A percentile compares a stretch with the other conserved stretches of the same genome.
These are phyloP conservation scores for Elsinoe perseae DNA, from an alignment of 2,329 filamentous ascomycete species.

Conservation along the genomic window DNA sequence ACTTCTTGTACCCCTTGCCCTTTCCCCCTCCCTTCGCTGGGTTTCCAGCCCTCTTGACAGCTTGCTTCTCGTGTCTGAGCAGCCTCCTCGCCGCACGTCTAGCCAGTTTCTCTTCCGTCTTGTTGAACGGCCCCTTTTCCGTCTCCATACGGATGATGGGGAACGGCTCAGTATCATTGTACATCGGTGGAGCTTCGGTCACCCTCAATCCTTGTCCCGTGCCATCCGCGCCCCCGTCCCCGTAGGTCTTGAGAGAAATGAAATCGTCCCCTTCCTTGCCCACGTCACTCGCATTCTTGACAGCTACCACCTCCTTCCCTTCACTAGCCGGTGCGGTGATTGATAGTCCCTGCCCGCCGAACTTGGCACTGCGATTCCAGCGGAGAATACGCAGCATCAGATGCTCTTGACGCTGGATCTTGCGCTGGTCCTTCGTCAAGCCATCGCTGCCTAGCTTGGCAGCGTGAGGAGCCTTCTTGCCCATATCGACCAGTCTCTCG, in stretches of 20 bases:
- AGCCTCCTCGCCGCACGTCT: conserved; percentile 19
- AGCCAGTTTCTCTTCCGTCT: conserved; percentile 19
- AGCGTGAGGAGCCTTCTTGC: conserved; percentile 5
- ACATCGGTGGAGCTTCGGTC: not conserved
- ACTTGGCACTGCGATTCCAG: conserved; percentile 16
- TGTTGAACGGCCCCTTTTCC: conserved; percentile 14
- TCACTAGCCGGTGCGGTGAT: not conserved
- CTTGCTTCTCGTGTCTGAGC: conserved; percentile 18
- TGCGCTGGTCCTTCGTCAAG: conserved; percentile 13
- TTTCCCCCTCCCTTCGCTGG: conserved; percentile 13
- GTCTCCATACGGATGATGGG: conserved; percentile 17
- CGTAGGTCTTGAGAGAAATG: not conserved
- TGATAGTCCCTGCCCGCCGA: not conserved
- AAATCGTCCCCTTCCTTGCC: not conserved
- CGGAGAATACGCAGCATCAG: conserved; percentile 18
- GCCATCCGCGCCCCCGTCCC: not conserved
- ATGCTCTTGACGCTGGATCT: conserved; percentile 17
- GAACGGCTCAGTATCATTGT: conserved; percentile 16
- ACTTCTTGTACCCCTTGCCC: conserved; percentile 16
- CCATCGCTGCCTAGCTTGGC: not conserved
- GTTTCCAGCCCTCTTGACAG: not conserved
- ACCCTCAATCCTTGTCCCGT: not conserved
- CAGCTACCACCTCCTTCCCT: conserved; percentile 15
- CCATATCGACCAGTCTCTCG: not conserved
- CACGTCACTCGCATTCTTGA: not conserved